Conservation (phyloP, 225 moss, liverwort and hornwort species). For the Lunularia cruciata region DNA sequence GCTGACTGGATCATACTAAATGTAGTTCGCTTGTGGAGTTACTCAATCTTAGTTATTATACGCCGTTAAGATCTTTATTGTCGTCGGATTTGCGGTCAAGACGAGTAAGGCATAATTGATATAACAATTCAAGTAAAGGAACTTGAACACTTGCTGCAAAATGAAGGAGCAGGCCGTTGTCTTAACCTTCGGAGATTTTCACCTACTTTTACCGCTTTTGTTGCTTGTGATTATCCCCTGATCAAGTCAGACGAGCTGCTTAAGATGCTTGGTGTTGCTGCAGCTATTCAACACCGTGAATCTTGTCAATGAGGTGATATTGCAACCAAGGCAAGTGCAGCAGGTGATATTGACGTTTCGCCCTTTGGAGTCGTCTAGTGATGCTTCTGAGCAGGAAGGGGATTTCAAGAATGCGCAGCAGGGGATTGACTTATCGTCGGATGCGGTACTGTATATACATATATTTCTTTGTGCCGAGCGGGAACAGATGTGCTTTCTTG, state of each 20-base stretch:
- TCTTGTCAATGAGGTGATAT: conserved; percentile 74
- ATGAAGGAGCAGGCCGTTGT: too few species aligned
- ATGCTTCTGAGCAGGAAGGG: conserved; percentile 26
- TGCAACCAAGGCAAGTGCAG: conserved; percentile 91
- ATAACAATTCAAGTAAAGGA: too few species aligned
- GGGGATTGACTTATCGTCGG: conserved; percentile 32
- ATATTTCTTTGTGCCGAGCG: background rate
- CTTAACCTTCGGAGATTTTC: too few species aligned
- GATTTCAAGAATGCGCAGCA: conserved; percentile 52
- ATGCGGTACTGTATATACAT: conserved; percentile 41
- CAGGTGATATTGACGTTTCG: conserved; percentile 87
- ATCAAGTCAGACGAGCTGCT: background rate
- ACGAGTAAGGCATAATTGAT: too few species aligned
- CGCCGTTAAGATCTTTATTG: too few species aligned
- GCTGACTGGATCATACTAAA: too few species aligned
- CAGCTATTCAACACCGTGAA: conserved; percentile 96
- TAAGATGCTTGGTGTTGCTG: conserved; percentile 23
- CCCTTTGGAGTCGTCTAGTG: conserved; percentile 51
- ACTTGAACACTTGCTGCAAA: too few species aligned
- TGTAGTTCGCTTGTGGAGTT: too few species aligned
- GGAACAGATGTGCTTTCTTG: conserved; percentile 7
- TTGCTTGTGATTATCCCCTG: background rate
- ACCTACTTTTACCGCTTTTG: background rate
- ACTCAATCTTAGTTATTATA: too few species aligned
- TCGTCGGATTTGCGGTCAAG: too few species aligned